Base-by-base conservation (phyloP, 2,329 filamentous ascomycete genomes). In the Clarireedia paspali region DNA sequence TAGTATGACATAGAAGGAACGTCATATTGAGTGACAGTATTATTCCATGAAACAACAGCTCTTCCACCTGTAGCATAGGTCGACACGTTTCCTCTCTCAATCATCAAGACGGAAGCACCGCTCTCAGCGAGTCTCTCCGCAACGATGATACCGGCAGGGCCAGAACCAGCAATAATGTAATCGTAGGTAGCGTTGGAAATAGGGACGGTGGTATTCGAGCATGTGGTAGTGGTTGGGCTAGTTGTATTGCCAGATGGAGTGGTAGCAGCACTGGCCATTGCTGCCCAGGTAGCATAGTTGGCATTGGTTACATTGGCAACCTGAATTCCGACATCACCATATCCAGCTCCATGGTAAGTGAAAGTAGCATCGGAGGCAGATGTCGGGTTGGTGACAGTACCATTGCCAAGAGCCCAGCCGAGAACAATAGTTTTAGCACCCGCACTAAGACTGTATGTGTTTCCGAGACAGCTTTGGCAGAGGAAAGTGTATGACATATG, bases 401-500 rank as follows among this genome's bases (percentile, higher is more conserved):
- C 52, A 4, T 54, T 54, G 17, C 52, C 45, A 44, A 50, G 24
- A 50, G 52, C 52, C 52, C 52, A 54, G 26, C 52, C 52, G 39
- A 50, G 5, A 24, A 55, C 20, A 17, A 50, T 30, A 9, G 40
- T 26, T n/a, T 10, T 24, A 20, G 53, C 38, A 44, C 47, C 40
- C 6, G 34, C 12, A 1, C 26, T 44, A 20, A 57, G 9, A 4
- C 36, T 49, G 23, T 42, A 42, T 24, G 45, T 38, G 26, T 38
- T 46, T 38, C 50, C 17, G 67, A 75, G 67, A 55, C 75, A 78
- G 10, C 70, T 70, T 47, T 71, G 67, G 62, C 78, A 82, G 39
- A 81, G 71, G 66, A 80, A 81, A 0, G 78, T 81, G 60, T 77
- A 78, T 2, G 75, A 75, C 64, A 74, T 75, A 60, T 80, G 75